Conservation (phyloP, 2,329 filamentous ascomycete genomes). For the Colletotrichum gloeosporioides region DNA sequence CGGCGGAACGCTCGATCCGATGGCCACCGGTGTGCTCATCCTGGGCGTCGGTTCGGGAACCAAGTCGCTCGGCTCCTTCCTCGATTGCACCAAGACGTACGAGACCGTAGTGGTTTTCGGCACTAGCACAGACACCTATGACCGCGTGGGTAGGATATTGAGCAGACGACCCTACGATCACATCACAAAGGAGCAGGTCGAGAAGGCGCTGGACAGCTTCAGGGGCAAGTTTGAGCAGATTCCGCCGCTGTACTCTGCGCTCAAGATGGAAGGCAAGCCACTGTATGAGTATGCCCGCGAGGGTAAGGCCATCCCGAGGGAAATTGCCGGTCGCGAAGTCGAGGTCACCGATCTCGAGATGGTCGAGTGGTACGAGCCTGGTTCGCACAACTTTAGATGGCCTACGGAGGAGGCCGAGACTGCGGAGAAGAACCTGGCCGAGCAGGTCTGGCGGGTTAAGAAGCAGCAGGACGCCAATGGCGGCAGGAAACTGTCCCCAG, state of each 20-base stretch:
- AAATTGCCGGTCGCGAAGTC: slow-evolving; percentile 82
- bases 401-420: slow-evolving; percentile 79
- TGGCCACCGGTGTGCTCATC: slow-evolving; percentile 92
- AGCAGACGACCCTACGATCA: slow-evolving; percentile 78
- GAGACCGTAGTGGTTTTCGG: slow-evolving; percentile 91
- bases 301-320: slow-evolving; percentile 82
- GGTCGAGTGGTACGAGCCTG: slow-evolving; percentile 84
- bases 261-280: slow-evolving; percentile 92
- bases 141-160: slow-evolving; percentile 83
- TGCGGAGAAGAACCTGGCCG: slow-evolving; percentile 77
- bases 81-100: slow-evolving; percentile 91
- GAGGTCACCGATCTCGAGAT: slow-evolving; percentile 80
- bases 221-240: slow-evolving; percentile 86
- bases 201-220: slow-evolving; percentile 77
- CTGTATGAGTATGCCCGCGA: slow-evolving; percentile 95
- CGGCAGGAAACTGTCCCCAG: slow-evolving; percentile 52
- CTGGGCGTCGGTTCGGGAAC: slow-evolving; percentile 87
- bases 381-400: slow-evolving; percentile 79
- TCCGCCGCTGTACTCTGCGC: slow-evolving; percentile 89
- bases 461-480: slow-evolving; percentile 55
- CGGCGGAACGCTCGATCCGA: slow-evolving; percentile 91
- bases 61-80: slow-evolving; percentile 79
- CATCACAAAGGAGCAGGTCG: slow-evolving; percentile 79
- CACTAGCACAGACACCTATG: slow-evolving; percentile 91
- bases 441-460: slow-evolving; percentile 71